Evolutionary conservation across 208 protist species (phyloP), one percentile per base, ranked within the genome.

Genomic region (Trypanosoma cruzi): DNA sequence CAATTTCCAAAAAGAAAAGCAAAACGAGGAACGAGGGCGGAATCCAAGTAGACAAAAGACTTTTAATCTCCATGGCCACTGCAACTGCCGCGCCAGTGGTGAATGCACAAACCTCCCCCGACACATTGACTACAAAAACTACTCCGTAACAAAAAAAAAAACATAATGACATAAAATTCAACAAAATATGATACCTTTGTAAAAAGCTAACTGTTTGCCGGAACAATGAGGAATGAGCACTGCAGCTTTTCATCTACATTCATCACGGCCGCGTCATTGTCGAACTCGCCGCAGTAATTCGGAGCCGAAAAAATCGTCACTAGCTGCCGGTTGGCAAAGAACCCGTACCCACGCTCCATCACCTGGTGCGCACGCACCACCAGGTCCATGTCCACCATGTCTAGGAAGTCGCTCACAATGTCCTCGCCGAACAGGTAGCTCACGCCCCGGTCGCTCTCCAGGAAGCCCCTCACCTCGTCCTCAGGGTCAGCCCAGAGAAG

Each of bases 311-410:
- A 99, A 2, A 99, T 62, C 2, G 98, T 99, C 32, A 99, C 98
- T 53, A 99, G 87, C 97, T 99, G 95, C n/a, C 98, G 88, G 59
- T 98, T 97, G 20, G 98, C 98, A 69, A 99, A 99, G 79, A 99
- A 99, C 53, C 98, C 98, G 77, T 99, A 99, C 7, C 98, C 98
- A 50, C 99, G 93, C 52, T 99, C 89, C 53, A 99, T 93, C 42
- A 98, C 95, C 81, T 99, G 98, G 80, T 99, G 99, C 7, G 99
- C 99, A 34, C 99, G 86, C 75, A 98, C 99, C 62, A 99, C 97
- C 14, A 99, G 86, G 75, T 99, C 99, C 66, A 99, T 96, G 74
- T 99, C 98, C 62, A 99, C 97, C 85, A 98, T 98, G 65, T 99
- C 88, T 2, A 99, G 80, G 75, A 99, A 99, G 58, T 98, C 88